phyloP scores from a whole-genome alignment of 176 grass and related monocot genomes.

The Thinopyrum elongatum region DNA sequence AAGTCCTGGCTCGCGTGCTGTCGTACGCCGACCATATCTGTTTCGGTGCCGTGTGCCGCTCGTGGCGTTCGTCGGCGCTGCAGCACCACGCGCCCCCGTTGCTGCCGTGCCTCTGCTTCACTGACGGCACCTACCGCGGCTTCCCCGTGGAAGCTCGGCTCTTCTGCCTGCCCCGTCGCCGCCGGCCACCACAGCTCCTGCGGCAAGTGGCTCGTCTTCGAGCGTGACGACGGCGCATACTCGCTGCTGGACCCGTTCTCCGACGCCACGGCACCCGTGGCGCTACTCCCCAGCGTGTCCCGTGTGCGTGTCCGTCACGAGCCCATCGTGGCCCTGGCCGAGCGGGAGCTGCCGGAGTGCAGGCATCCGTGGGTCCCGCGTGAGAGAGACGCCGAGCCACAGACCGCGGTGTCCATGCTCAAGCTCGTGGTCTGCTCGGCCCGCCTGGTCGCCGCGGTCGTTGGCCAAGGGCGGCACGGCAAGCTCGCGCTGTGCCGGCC shows the following conservation, averaged over 20 bases:
- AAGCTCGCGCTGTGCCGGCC: constrained; percentile 13
- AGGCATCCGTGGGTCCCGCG: not conserved
- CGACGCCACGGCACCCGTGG: not conserved
- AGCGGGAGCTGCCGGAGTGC: not conserved
- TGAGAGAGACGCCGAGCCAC: not conserved
- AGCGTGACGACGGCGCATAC: not conserved
- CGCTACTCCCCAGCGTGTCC: not conserved
- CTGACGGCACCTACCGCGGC: not conserved
- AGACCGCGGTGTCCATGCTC: not conserved
- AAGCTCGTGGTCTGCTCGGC: not conserved
- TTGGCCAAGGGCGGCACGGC: constrained; percentile 12
- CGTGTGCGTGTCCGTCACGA: not conserved
- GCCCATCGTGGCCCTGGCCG: not conserved
- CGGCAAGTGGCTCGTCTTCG: constrained; percentile 16
- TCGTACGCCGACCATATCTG: not conserved
- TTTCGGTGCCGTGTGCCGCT: not conserved
- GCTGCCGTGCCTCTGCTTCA: not conserved
- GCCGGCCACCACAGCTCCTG: not conserved
- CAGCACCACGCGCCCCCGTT: not conserved
- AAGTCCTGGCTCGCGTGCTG: not conserved
- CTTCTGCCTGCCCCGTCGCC: not conserved
- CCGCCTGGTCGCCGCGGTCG: not conserved
- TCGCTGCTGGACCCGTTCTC: not conserved
- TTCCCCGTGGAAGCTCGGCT: not conserved
- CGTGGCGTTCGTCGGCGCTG: not conserved